These are phyloP conservation scores for Kwoniella heveanensis DNA, from an alignment of 768 basidiomycete genomes.

Conservation along the genomic window DNA sequence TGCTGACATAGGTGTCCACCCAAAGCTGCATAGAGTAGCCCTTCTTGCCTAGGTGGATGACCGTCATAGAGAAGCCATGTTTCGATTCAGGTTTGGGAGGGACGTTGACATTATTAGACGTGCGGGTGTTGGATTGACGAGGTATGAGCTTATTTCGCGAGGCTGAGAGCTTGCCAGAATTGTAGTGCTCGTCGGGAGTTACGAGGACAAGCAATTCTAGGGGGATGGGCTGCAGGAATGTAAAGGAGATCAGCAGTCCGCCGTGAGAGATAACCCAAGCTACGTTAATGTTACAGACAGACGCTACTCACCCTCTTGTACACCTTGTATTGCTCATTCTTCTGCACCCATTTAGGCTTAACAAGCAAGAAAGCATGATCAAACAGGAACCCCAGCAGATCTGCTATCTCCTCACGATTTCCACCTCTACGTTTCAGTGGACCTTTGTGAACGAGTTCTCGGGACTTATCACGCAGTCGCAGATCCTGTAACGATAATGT, in stretches of 20 bases:
- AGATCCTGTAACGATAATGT: constrained; percentile 65
- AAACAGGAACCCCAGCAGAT: constrained; percentile 90
- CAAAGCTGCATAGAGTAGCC: constrained; percentile 89
- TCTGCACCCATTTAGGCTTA: constrained; percentile 73
- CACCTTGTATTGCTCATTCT: constrained; percentile 88
- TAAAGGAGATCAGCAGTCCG: constrained; percentile 7
- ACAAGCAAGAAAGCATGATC: constrained; percentile 96
- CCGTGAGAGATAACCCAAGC: too few species aligned
- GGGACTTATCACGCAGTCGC: constrained; percentile 78
- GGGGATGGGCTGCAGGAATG: constrained; percentile 75
- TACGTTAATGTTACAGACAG: too few species aligned
- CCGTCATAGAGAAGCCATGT: constrained; percentile 87
- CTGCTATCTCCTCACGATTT: constrained; percentile 71
- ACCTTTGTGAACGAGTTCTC: constrained; percentile 90
- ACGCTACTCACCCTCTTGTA: constrained; percentile 77
- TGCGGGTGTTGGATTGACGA: constrained; percentile 33
- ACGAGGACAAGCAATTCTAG: constrained; percentile 85
- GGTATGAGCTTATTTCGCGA: constrained; percentile 41
- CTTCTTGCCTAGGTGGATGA: constrained; percentile 89
- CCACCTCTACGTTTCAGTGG: constrained; percentile 80
- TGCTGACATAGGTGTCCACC: constrained; percentile 78
- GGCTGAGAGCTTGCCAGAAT: constrained; percentile 51
- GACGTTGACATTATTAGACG: constrained; percentile 37
- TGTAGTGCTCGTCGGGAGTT: constrained; percentile 70
- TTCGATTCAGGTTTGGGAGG: constrained; percentile 62